Evolutionary conservation across 108 stramenopile species (phyloP).

Genomic region (Bacterosira constricta): DNA sequence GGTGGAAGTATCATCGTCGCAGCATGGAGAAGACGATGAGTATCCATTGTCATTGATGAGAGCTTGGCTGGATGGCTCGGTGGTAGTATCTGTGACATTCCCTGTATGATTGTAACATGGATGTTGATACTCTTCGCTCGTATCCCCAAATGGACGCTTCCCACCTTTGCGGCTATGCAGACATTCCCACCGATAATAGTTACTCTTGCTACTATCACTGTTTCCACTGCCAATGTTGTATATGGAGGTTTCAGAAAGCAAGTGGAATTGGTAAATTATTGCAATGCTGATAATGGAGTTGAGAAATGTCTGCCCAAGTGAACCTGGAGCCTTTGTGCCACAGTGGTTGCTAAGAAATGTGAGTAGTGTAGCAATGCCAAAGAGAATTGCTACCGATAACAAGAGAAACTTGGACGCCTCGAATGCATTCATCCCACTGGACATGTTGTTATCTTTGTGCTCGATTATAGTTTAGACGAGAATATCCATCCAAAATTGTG

Average conservation of each 20-base stretch:
- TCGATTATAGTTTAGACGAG: too few species aligned
- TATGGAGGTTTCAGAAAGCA: constrained; percentile 1
- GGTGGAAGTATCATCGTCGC: background rate
- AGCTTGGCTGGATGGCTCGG: background rate
- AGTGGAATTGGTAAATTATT: constrained; percentile 20
- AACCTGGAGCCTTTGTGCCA: background rate
- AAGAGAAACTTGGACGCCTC: constrained; percentile 51
- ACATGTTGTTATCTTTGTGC: too few species aligned
- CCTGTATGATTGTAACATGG: constrained; percentile 4
- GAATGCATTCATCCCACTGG: background rate
- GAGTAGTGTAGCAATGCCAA: background rate
- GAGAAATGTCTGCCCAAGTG: background rate
- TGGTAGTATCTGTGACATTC: background rate
- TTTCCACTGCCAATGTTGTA: background rate
- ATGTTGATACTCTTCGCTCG: constrained; percentile 17
- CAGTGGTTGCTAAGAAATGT: background rate
- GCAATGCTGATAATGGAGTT: background rate
- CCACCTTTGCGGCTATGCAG: constrained; percentile 28
- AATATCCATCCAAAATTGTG: too few species aligned
- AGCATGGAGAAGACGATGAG: constrained; percentile 5
- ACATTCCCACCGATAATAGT: constrained; percentile 19
- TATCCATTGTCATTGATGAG: background rate
- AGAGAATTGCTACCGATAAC: background rate
- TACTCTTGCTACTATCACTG: background rate
- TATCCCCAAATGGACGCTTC: constrained; percentile 24